Conservation (phyloP, 202 grass and related monocot species). For the Musa balbisiana region DNA sequence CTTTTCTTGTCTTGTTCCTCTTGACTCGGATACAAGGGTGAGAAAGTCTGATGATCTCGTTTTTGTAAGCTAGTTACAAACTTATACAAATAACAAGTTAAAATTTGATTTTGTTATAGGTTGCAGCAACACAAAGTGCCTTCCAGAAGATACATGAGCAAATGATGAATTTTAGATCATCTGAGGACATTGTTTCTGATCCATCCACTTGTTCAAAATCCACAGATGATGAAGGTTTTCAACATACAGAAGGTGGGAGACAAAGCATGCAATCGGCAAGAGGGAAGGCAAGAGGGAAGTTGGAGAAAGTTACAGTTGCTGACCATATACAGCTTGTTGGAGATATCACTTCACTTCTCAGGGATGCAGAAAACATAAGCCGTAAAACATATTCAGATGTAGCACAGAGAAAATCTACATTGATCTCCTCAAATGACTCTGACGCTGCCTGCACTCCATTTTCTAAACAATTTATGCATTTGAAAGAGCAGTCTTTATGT, state of each 20-base stretch:
- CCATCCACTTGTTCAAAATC: slow-evolving; percentile 13
- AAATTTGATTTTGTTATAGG: slow-evolving; percentile 35
- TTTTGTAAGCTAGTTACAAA: slow-evolving; percentile 3
- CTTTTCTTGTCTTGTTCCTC: slow-evolving; percentile 83
- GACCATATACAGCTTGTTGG: slow-evolving; percentile 58
- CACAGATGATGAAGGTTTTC: slow-evolving; percentile 30
- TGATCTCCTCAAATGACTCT: slow-evolving; percentile 29
- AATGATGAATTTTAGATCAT: slow-evolving; percentile 54
- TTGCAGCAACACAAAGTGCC: slow-evolving; percentile 64
- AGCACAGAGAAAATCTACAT: slow-evolving; percentile 19
- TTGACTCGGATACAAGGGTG: slow-evolving; percentile 91
- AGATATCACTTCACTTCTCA: slow-evolving; percentile 76
- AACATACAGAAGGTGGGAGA: slow-evolving; percentile 17
- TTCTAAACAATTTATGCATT: slow-evolving; percentile 30
- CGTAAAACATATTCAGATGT: slow-evolving; percentile 23
- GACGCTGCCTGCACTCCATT: slow-evolving; percentile 19
- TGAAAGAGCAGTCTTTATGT: slow-evolving; percentile 29
- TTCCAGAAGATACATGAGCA: slow-evolving; percentile 63
- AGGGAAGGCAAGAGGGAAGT: slow-evolving; percentile 19
- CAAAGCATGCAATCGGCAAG: slow-evolving; percentile 32
- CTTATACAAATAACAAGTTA: slow-evolving; percentile 16
- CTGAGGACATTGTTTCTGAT: slow-evolving; percentile 24
- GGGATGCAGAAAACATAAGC: slow-evolving; percentile 66
- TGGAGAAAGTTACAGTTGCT: slow-evolving; percentile 40
- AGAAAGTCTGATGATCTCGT: slow-evolving; percentile 21